A percentile compares a stretch with the other conserved stretches of the same genome.
These are phyloP conservation scores for Aspergillus neoniger DNA, from an alignment of 2,329 filamentous ascomycete species.

Conservation along the genomic window DNA sequence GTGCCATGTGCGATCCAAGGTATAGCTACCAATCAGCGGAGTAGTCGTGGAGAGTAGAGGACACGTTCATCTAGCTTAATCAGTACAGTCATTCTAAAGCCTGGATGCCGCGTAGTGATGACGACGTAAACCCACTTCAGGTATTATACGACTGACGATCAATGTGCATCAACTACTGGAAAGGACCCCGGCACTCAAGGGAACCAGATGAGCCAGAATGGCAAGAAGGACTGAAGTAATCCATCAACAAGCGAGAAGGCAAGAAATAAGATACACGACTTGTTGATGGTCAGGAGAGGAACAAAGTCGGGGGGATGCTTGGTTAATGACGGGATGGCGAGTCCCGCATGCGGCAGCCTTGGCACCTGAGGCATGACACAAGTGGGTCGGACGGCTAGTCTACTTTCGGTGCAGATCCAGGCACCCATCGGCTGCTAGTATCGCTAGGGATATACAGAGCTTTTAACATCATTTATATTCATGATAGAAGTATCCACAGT, in stretches of 20 bases:
- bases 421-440: neutral
- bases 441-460: neutral
- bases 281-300: conserved; percentile 4
- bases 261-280: neutral
- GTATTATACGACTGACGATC: neutral
- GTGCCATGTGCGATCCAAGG: neutral
- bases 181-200: neutral
- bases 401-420: neutral
- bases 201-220: neutral
- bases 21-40: neutral
- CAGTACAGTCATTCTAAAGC: neutral
- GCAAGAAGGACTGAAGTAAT: neutral
- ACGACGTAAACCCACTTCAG: conserved; percentile 4
- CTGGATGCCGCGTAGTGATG: conserved; percentile 1
- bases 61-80: neutral
- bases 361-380: conserved; percentile 18
- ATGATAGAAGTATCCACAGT: neutral
- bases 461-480: neutral
- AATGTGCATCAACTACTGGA: neutral
- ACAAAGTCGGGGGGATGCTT: conserved; percentile 1
- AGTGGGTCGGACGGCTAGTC: neutral
- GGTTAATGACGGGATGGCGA: conserved; percentile 14
- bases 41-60: neutral
- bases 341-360: conserved; percentile 20
- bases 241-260: neutral